Evolutionary conservation across 2,329 filamentous ascomycete genomes (phyloP).

Genomic region (Cordyceps pruinosa): DNA sequence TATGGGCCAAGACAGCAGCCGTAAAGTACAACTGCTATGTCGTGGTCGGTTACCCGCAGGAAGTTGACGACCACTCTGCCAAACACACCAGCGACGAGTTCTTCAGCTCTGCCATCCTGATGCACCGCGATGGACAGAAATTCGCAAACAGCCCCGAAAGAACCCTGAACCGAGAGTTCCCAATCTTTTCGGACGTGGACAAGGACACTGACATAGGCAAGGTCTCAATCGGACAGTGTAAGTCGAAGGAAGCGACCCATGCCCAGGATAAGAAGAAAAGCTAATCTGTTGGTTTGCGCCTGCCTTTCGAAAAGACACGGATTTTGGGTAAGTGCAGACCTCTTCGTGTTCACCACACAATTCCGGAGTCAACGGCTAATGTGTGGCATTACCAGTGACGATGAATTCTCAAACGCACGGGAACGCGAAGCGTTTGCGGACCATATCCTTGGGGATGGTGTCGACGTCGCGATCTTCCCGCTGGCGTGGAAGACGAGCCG

Average conservation of each 20-base stretch:
- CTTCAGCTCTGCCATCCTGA: conserved; percentile 47
- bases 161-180: conserved; percentile 37
- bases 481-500: conserved; percentile 72
- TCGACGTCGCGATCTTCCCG: conserved; percentile 59
- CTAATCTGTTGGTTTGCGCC: not conserved
- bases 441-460: conserved; percentile 44
- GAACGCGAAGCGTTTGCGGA: conserved; percentile 24
- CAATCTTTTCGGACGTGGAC: conserved; percentile 39
- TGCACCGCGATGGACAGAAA: conserved; percentile 52
- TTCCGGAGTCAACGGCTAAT: not conserved
- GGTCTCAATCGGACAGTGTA: conserved; percentile 46
- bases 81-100: conserved; percentile 36
- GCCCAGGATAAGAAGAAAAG: not conserved
- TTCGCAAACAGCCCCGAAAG: conserved; percentile 54
- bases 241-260: not conserved
- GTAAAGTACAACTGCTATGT: conserved; percentile 61
- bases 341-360: too few relatives aligned
- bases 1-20: conserved; percentile 67
- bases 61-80: conserved; percentile 48
- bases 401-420: not conserved
- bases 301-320: not conserved
- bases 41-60: conserved; percentile 68
- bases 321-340: not conserved
- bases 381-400: not conserved
- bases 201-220: conserved; percentile 37